Percentiles rank a stretch among this genome's conserved stretches.
Conservation (phyloP, 352 stramenopile species). For the Phytophthora europaea region DNA sequence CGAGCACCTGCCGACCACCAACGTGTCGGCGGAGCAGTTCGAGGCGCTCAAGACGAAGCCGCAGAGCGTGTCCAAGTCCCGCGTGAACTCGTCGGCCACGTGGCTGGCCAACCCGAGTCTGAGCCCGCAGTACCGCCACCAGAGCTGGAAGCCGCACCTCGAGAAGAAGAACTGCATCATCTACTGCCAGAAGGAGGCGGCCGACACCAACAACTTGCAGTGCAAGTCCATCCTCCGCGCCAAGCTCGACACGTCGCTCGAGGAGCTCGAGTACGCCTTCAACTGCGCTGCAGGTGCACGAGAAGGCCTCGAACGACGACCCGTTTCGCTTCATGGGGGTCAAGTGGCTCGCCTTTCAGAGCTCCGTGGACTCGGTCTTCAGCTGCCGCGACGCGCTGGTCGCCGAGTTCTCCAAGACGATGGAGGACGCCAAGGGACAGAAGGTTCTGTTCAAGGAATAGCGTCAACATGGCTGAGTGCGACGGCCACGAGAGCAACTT, state of each 20-base stretch:
- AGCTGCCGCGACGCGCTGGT: conserved; percentile 69
- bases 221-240: conserved; percentile 66
- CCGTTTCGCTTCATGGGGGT: conserved; percentile 78
- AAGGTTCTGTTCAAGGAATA: conserved; percentile 75
- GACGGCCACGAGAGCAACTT: conserved; percentile 62
- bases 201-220: conserved; percentile 47
- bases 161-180: conserved; percentile 82
- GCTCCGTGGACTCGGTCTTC: conserved; percentile 75
- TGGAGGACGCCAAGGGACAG: conserved; percentile 62
- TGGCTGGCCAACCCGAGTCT: conserved; percentile 82
- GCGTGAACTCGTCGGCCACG: conserved; percentile 54
- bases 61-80: conserved; percentile 43
- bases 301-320: conserved; percentile 54
- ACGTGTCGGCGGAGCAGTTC: conserved; percentile 45
- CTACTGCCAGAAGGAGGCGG: conserved; percentile 70
- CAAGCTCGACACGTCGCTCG: conserved; percentile 76
- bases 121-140: conserved; percentile 59
- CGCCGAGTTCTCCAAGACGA: conserved; percentile 70
- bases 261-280: conserved; percentile 77
- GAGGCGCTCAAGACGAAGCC: conserved; percentile 43
- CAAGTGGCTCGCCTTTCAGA: conserved; percentile 83
- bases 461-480: conserved; percentile 60
- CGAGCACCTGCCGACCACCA: conserved; percentile 61
- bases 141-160: conserved; percentile 72
- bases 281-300: conserved; percentile 73